Base-by-base conservation (phyloP, 768 basidiomycete species). In the Floccularia luteovirens region DNA sequence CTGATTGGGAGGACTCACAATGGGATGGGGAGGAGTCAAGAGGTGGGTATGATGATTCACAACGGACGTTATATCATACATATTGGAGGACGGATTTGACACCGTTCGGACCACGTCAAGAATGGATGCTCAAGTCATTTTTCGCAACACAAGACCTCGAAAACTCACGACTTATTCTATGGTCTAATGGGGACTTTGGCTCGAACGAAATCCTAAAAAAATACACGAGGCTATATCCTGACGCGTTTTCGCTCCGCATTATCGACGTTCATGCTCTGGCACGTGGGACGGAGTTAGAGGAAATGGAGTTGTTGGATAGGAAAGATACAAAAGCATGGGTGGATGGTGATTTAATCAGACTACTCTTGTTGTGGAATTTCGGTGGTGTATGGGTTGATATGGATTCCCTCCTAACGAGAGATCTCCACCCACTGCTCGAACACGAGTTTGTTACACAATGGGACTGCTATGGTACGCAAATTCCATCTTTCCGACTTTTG, bases 301-400 rank as follows among this genome's bases (percentile, higher is more conserved):
- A 78, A 6, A 82, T 75, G 44, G 48, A 57, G 31, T 53, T 86
- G 44, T 56, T 94, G 43, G 59, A 58, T 5, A 61, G 72, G 41
- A 66, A 75, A 39, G 94, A 97, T 54, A 59, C 66, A 48, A 83
- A 82, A 57, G 94, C 90, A 5, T 97, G 93, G 94, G 67, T 96
- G 20, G 94, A 97, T 50, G 92, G 94, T 0, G 94, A 97, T 57
- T 71, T 96, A 41, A 71, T 97, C n/a, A 69, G 94, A 37, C 55
- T 97, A 48, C 64, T 99, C 43, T 75, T 92, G 21, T 62, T 96
- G 24, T 97, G 92, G 89, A 79, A 76, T 45, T 79, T 75, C 52
- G 94, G 94, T 1, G 94, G 94, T 0, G 77, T 96, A 17, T 98
- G 94, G 94, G 71, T 97, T 34, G 94, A 99, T 57, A 96, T 97